Percentiles rank a stretch among this genome's conserved stretches.
phyloP scores from a whole-genome alignment of 2,329 filamentous ascomycete species.

The Xylariaceae sp. region DNA sequence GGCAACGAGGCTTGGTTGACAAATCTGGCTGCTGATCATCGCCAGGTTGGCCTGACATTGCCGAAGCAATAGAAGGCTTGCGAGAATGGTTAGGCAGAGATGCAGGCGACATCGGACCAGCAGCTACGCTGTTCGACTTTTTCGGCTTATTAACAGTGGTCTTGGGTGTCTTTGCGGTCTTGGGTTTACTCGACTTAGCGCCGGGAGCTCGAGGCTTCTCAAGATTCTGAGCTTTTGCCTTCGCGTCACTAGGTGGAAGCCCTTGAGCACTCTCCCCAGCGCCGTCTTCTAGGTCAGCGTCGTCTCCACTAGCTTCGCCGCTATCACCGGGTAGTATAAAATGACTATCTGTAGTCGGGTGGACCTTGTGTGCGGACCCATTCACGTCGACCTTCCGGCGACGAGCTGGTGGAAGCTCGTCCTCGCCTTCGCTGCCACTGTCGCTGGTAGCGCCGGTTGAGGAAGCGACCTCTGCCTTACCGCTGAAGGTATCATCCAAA shows the following conservation, averaged over 20 bases:
- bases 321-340: slow-evolving; percentile 53
- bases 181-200: slow-evolving; percentile 55
- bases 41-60: slow-evolving; percentile 62
- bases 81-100: slow-evolving; percentile 73
- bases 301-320: slow-evolving; percentile 63
- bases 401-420: slow-evolving; percentile 64
- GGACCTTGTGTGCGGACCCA: slow-evolving; percentile 54
- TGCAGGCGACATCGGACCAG: slow-evolving; percentile 64
- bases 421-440: slow-evolving; percentile 71
- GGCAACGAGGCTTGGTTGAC: slow-evolving; percentile 94
- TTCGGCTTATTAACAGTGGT: slow-evolving; percentile 59
- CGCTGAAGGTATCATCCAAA: slow-evolving; percentile 90
- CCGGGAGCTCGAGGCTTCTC: slow-evolving; percentile 43
- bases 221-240: slow-evolving; percentile 50
- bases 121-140: slow-evolving; percentile 51
- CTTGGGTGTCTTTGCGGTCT: slow-evolving; percentile 50
- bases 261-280: slow-evolving; percentile 48
- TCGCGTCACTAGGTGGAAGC: slow-evolving; percentile 50
- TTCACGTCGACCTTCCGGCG: slow-evolving; percentile 61
- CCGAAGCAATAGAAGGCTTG: slow-evolving; percentile 76
- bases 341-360: slow-evolving; percentile 59
- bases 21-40: slow-evolving; percentile 93
- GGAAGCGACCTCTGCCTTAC: slow-evolving; percentile 82
- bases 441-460: slow-evolving; percentile 87
- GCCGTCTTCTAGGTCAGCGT: slow-evolving; percentile 59